phyloP scores from a whole-genome alignment of 495 filamentous ascomycete genomes.

The Hypoxylon subgilvum region DNA sequence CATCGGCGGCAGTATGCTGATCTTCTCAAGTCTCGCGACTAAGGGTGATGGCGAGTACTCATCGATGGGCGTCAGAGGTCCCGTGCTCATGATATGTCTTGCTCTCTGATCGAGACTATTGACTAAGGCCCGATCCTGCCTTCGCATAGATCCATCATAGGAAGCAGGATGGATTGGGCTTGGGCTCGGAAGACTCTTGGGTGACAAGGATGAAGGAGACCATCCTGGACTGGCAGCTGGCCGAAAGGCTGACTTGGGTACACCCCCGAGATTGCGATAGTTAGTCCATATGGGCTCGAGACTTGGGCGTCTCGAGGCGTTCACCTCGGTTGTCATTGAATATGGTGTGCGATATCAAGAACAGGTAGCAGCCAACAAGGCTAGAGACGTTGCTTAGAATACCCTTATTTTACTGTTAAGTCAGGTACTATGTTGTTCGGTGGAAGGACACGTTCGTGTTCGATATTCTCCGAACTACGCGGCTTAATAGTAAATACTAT shows the following conservation, averaged over 20 bases:
- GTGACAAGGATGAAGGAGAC: slow-evolving; percentile 41
- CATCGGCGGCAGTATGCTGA: slow-evolving; percentile 33
- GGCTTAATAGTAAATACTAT: slow-evolving; percentile 24
- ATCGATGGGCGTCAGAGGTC: slow-evolving; percentile 23
- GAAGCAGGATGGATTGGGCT: slow-evolving; percentile 46
- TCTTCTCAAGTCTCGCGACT: slow-evolving; percentile 39
- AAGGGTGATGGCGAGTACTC: slow-evolving; percentile 39
- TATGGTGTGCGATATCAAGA: neutral
- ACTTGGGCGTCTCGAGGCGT: slow-evolving; percentile 39
- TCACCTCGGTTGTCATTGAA: slow-evolving; percentile 37
- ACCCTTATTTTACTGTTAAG: too few relatives aligned
- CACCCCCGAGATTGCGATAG: slow-evolving; percentile 25
- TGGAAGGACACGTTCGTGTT: neutral
- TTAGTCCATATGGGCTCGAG: slow-evolving; percentile 49
- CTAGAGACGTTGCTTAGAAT: neutral
- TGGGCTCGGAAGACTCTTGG: slow-evolving; percentile 44
- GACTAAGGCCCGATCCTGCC: slow-evolving; percentile 49
- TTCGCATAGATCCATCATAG: slow-evolving; percentile 46
- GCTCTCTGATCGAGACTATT: slow-evolving; percentile 46
- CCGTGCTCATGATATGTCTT: slow-evolving; percentile 25
- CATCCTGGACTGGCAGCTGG: slow-evolving; percentile 26
- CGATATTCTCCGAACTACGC: neutral
- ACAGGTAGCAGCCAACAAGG: neutral
- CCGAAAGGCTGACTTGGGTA: slow-evolving; percentile 24
- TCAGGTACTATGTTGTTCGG: slow-evolving; percentile 6